These are phyloP conservation scores for Scheffersomyces quercinus DNA, from an alignment of 1,139 yeast species.

Conservation along the genomic window DNA sequence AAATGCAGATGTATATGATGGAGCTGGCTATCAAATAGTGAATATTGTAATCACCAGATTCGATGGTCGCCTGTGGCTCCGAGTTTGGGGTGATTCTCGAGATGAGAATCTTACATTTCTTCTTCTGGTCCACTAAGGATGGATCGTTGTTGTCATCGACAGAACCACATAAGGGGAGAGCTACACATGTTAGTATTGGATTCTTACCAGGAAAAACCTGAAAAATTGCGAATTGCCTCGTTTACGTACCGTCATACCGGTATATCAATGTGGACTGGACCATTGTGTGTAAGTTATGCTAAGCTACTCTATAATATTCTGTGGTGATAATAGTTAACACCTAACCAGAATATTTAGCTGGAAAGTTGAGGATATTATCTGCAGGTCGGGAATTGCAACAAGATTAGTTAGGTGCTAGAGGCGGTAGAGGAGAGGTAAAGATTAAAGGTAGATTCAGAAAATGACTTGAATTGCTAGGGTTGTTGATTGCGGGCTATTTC, in stretches of 20 bases:
- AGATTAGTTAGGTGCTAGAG: no score
- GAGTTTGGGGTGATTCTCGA: constrained; percentile 77
- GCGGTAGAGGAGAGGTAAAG: no score
- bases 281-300: constrained; percentile 32
- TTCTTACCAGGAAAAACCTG: no score
- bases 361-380: no score
- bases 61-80: constrained; percentile 84
- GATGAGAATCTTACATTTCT: constrained; percentile 77
- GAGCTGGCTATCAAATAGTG: constrained; percentile 69
- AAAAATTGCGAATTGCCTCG: not conserved
- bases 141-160: constrained; percentile 75
- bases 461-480: no score
- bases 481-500: no score
- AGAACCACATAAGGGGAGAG: constrained; percentile 89
- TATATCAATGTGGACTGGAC: constrained; percentile 73
- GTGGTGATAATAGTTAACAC: no score
- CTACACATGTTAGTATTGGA: constrained; percentile 32
- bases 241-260: constrained; percentile 65
- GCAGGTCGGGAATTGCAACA: no score
- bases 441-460: no score
- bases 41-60: constrained; percentile 71
- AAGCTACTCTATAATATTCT: not conserved
- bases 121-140: constrained; percentile 71
- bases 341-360: no score
- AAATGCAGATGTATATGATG: constrained; percentile 75